Conservation (phyloP, 768 basidiomycete genomes). For the Suillus weaverae region DNA sequence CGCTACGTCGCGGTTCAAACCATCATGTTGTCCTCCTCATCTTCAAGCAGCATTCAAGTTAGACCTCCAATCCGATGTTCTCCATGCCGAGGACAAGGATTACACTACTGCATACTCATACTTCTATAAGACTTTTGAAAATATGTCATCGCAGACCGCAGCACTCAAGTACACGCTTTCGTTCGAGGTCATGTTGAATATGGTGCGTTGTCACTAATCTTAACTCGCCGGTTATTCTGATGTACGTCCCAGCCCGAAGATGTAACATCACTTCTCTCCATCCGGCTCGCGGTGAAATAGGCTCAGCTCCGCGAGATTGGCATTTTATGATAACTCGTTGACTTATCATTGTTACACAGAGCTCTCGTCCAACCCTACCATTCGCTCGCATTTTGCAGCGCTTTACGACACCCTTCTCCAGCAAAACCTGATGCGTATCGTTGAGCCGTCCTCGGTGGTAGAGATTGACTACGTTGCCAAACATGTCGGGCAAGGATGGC, state of each 20-base stretch:
- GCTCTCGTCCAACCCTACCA: conserved; percentile 92
- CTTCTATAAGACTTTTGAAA: conserved; percentile 97
- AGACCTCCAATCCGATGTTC: conserved; percentile 73
- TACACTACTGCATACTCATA: conserved; percentile 97
- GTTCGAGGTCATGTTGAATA: conserved; percentile 96
- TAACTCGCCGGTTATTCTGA: background rate
- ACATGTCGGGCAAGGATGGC: conserved; percentile 82
- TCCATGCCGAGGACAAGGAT: conserved; percentile 97
- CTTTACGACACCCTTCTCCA: conserved; percentile 95
- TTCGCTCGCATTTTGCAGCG: conserved; percentile 90
- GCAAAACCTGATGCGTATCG: conserved; percentile 92
- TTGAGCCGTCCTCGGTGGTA: conserved; percentile 93
- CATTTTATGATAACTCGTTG: conserved; percentile 22
- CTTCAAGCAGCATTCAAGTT: conserved; percentile 49
- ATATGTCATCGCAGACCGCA: conserved; percentile 66
- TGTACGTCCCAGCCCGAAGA: conserved; percentile 75
- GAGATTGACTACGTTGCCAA: conserved; percentile 89
- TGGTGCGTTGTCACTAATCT: conserved; percentile 52
- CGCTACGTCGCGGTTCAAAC: background rate
- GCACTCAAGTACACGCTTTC: conserved; percentile 97
- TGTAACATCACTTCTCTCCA: conserved; percentile 78
- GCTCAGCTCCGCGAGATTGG: conserved; percentile 87
- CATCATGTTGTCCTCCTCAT: conserved; percentile 72
- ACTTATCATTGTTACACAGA: conserved; percentile 46
- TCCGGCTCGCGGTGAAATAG: conserved; percentile 88